phyloP scores from a whole-genome alignment of 78 protist genomes.

The Polysphondylium violaceum region DNA sequence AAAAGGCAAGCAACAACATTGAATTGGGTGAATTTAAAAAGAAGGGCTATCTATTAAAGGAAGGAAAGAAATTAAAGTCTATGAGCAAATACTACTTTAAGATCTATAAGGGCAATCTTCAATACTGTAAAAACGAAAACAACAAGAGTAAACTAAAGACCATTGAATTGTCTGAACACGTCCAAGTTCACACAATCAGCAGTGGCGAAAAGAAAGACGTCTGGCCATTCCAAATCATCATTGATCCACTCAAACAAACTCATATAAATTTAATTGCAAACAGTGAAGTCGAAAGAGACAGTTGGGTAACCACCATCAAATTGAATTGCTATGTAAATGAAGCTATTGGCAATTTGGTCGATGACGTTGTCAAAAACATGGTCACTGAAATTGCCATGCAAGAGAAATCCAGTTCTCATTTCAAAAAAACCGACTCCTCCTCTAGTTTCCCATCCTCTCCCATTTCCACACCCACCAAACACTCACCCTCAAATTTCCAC shows the following conservation, averaged over 20 bases:
- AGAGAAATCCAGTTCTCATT: neutral
- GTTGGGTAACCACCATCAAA: conserved; percentile 56
- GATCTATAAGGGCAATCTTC: conserved; percentile 4
- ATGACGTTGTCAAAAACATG: conserved; percentile 36
- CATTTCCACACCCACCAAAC: neutral
- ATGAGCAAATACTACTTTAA: conserved; percentile 58
- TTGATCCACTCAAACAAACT: neutral
- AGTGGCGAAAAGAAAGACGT: conserved; percentile 43
- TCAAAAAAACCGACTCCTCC: neutral
- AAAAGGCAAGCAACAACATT: neutral
- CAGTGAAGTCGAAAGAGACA: conserved; percentile 45
- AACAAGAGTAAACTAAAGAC: conserved; percentile 22
- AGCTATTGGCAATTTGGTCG: conserved; percentile 2
- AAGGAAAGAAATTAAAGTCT: conserved; percentile 56
- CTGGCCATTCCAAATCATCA: conserved; percentile 46
- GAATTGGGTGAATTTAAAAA: conserved; percentile 59
- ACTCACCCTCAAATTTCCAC: neutral
- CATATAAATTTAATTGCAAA: conserved; percentile 18
- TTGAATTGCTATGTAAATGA: conserved; percentile 64
- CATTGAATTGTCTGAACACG: conserved; percentile 36
- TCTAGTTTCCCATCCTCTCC: neutral
- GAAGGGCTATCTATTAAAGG: conserved; percentile 66
- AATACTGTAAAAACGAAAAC: conserved; percentile 46
- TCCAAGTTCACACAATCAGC: conserved; percentile 5
- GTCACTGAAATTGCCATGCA: conserved; percentile 29